Base-by-base conservation (phyloP, 2,329 filamentous ascomycete genomes). In the Penicillium sp. region DNA sequence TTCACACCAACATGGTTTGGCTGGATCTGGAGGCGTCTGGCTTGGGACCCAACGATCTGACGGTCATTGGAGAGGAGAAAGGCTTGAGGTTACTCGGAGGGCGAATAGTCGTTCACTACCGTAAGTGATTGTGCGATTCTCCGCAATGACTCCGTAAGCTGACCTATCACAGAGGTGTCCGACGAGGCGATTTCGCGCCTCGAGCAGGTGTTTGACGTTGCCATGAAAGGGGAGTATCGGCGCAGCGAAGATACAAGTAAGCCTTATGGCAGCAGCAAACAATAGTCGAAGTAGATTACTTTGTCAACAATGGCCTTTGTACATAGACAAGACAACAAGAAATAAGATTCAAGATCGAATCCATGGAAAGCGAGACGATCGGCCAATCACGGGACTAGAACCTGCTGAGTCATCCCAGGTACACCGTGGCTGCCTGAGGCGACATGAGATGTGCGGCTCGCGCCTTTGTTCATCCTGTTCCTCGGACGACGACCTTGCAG, bases 1-100 rank as follows among this genome's bases (percentile, higher is more conserved):
- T 87, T 1, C 84, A 95, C 64, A 95, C 89, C n/a, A 95, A 95
- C 71, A 95, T 95, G 88, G 82, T 89, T 29, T 95, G 88, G 89
- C 64, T 95, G 50, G 85, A 95, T 66, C 73, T 93, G 13, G 78
- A 82, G 27, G 78, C 78, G 1, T 79, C 81, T 9, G 80, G 81
- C 0, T 66, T 84, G 28, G 71, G 74, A 3, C 66, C 66, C 4
- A 75, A 79, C 44, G 74, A 78, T 35, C 80, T 84, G 52, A 75
- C 79, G 8, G 72, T 75, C 49, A 67, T 80, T 32, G 82, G 76
- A 1, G 69, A 79, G 53, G 76, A 80, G 59, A 76, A 80, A 47
- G 84, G 84, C 0, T 58, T 88, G 47, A 77, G 72, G 54, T 63
- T 84, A 12, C 58, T 74, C 8, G 80, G 81, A 28, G 79, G 79